Percentiles rank a stretch among this genome's conserved stretches.
Conservation (phyloP, 768 basidiomycete species). For the Rhodosporidiobolus sp. region DNA sequence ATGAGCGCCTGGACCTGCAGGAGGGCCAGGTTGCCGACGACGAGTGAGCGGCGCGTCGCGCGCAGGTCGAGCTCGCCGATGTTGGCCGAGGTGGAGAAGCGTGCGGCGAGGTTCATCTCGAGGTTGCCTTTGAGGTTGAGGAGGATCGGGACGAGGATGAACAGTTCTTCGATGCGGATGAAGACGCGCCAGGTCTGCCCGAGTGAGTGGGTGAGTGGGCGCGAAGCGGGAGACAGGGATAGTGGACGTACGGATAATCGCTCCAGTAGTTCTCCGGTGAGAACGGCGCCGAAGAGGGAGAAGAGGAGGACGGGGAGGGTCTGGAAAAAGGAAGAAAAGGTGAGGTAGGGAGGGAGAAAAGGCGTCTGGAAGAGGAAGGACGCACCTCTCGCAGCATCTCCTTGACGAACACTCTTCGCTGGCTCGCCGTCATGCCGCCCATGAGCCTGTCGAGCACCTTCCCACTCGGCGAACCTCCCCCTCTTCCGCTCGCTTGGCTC, state of each 20-base stretch:
- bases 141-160: conserved; percentile 91
- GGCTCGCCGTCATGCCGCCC: conserved; percentile 13
- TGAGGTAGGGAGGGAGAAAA: neutral
- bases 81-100: conserved; percentile 88
- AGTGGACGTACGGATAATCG: conserved; percentile 68
- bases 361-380: neutral
- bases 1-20: conserved; percentile 90
- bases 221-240: neutral
- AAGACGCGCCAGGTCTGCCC: conserved; percentile 81
- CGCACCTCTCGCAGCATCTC: conserved; percentile 47
- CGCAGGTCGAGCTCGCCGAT: conserved; percentile 84
- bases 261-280: conserved; percentile 87
- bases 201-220: neutral
- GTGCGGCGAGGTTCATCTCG: conserved; percentile 96
- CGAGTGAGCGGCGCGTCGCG: conserved; percentile 59
- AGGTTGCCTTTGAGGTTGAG: conserved; percentile 88
- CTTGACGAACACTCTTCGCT: conserved; percentile 1
- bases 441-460: neutral
- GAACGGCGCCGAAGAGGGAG: conserved; percentile 74
- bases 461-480: neutral
- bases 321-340: conserved; percentile 51
- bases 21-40: conserved; percentile 76
- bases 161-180: conserved; percentile 83
- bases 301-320: conserved; percentile 81
- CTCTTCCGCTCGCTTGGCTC: neutral